Conservation (phyloP, 441 rosid genomes). For the Hura crepitans region DNA sequence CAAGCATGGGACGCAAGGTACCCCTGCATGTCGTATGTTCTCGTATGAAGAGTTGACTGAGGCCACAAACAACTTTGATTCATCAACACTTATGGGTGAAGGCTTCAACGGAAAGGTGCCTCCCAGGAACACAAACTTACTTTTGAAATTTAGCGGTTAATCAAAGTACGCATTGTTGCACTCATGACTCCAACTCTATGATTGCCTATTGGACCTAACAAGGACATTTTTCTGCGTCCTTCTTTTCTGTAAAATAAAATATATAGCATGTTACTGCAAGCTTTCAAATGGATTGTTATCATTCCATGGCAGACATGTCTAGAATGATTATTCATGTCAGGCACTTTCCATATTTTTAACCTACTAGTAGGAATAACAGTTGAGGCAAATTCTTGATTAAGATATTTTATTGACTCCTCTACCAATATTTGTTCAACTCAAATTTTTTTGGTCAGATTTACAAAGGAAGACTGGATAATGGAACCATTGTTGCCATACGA, state of each 20-base stretch:
- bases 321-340: neutral
- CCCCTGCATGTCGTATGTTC: slow-evolving; percentile 47
- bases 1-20: slow-evolving; percentile 65
- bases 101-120: slow-evolving; percentile 81
- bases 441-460: slow-evolving; percentile 54
- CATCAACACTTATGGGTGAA: slow-evolving; percentile 65
- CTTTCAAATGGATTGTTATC: neutral
- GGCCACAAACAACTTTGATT: slow-evolving; percentile 68
- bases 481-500: slow-evolving; percentile 61
- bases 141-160: neutral
- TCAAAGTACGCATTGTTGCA: neutral
- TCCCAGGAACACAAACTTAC: neutral
- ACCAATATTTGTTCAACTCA: slow-evolving; percentile 7
- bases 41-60: slow-evolving; percentile 75
- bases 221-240: neutral
- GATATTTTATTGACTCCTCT: neutral
- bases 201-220: neutral
- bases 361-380: neutral
- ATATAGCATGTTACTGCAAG: neutral
- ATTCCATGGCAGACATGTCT: neutral
- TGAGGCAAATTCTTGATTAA: slow-evolving; percentile 5
- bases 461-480: slow-evolving; percentile 74
- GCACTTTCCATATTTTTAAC: neutral
- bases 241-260: neutral
- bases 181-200: neutral